Conservation (phyloP, 352 stramenopile species). For the Pythium insidiosum region DNA sequence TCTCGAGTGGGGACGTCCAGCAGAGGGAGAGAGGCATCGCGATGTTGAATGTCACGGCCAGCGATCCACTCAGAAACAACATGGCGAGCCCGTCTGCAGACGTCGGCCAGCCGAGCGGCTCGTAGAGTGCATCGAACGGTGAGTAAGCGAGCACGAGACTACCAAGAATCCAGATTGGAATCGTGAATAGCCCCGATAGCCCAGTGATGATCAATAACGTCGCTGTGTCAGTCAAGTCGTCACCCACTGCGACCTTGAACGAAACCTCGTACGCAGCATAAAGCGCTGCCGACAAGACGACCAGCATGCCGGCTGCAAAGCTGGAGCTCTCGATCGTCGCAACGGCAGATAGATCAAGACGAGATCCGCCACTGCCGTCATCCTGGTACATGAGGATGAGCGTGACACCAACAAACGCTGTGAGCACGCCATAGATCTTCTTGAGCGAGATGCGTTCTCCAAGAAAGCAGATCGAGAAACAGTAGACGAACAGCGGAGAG, state of each 20-base stretch:
- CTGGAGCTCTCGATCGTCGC: slow-evolving; percentile 17
- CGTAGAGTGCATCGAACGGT: slow-evolving; percentile 31
- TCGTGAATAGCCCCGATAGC: slow-evolving; percentile 30
- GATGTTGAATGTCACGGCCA: slow-evolving; percentile 31
- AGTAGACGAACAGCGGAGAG: slow-evolving; percentile 58
- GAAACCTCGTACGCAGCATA: slow-evolving; percentile 43
- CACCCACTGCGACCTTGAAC: slow-evolving; percentile 24
- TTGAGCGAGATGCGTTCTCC: slow-evolving; percentile 23
- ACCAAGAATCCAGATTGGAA: slow-evolving; percentile 36
- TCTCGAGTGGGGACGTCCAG: slow-evolving; percentile 50
- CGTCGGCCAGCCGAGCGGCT: slow-evolving; percentile 34
- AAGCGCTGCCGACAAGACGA: slow-evolving; percentile 36
- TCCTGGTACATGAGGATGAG: slow-evolving; percentile 38
- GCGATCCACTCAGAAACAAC: slow-evolving; percentile 23
- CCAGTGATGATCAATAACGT: slow-evolving; percentile 42
- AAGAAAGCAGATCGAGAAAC: slow-evolving; percentile 55
- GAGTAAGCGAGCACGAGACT: slow-evolving; percentile 27
- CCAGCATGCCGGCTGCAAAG: slow-evolving; percentile 26
- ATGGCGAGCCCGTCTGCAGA: slow-evolving; percentile 26
- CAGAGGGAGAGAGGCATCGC: slow-evolving; percentile 31
- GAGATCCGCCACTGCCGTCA: slow-evolving; percentile 11
- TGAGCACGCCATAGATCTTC: slow-evolving; percentile 34
- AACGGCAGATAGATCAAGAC: slow-evolving; percentile 12
- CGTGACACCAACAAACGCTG: slow-evolving; percentile 33
- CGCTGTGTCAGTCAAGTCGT: slow-evolving; percentile 37